Conservation (phyloP, 2,329 filamentous ascomycete species). For the Diaporthe eres region DNA sequence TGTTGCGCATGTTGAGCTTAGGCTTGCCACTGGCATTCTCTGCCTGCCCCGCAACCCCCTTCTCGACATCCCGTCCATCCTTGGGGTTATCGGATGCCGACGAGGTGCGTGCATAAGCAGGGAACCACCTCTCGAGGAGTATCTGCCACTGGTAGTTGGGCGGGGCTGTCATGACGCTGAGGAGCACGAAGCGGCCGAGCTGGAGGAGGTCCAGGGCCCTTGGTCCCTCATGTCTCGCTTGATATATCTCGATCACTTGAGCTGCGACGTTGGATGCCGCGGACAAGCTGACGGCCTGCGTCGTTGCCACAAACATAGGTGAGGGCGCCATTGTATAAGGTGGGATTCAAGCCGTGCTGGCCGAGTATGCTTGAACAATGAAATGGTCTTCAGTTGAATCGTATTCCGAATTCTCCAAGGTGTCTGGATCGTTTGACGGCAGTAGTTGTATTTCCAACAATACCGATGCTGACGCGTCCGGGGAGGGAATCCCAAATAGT, state of each 20-base stretch:
- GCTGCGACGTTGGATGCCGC: slow-evolving; percentile 68
- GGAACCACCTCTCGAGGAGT: slow-evolving; percentile 66
- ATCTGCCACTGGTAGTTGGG: slow-evolving; percentile 73
- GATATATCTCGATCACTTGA: slow-evolving; percentile 66
- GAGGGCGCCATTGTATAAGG: slow-evolving; percentile 56
- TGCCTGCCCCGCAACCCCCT: slow-evolving; percentile 19
- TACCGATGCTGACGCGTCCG: not conserved
- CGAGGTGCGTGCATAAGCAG: slow-evolving; percentile 55
- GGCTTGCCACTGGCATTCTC: slow-evolving; percentile 45
- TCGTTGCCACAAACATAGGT: slow-evolving; percentile 65
- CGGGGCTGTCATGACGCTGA: slow-evolving; percentile 67
- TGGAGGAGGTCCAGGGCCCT: slow-evolving; percentile 62
- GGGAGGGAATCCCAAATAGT: not conserved
- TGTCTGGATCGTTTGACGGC: no score
- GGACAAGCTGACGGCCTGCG: slow-evolving; percentile 67
- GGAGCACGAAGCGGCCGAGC: slow-evolving; percentile 67
- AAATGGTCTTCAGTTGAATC: not conserved
- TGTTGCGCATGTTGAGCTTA: slow-evolving; percentile 59
- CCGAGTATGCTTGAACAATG: not conserved
- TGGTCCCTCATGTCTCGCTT: slow-evolving; percentile 51
- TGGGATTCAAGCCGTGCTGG: not conserved
- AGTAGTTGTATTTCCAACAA: not conserved
- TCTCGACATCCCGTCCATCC: slow-evolving; percentile 43
- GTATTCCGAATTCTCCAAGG: not conserved
- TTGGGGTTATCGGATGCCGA: not conserved